Conservation (phyloP, 805 yeast species). For the Saccharomycopsis oosterbeekiorum region DNA sequence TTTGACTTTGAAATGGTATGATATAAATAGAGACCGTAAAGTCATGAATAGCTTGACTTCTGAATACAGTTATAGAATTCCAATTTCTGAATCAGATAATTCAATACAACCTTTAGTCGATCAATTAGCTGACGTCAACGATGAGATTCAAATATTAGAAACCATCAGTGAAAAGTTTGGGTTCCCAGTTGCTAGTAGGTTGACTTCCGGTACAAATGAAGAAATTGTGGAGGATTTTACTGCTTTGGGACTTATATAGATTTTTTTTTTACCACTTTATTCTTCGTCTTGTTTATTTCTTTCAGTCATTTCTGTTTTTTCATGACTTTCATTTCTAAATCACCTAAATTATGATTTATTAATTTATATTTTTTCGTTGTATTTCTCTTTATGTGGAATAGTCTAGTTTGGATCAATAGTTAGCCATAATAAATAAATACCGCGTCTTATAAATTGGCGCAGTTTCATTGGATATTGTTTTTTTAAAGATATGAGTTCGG, state of each 20-base stretch:
- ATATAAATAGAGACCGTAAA: conserved; percentile 79
- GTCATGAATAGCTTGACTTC: conserved; percentile 58
- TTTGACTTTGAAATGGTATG: conserved; percentile 85
- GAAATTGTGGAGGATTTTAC: conserved; percentile 67
- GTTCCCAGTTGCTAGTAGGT: conserved; percentile 72
- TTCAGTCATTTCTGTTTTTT: neutral
- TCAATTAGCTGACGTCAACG: conserved; percentile 55
- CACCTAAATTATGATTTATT: neutral
- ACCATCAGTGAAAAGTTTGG: conserved; percentile 62
- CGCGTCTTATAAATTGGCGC: neutral
- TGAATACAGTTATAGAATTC: conserved; percentile 33
- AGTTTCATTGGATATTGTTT: neutral
- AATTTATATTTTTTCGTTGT: neutral
- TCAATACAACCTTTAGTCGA: conserved; percentile 42
- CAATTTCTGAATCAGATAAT: conserved; percentile 21
- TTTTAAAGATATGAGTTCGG: neutral
- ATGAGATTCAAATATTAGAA: conserved; percentile 59
- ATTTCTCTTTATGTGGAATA: neutral
- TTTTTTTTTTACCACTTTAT: neutral
- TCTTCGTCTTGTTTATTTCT: neutral
- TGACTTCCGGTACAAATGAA: conserved; percentile 54
- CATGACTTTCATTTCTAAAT: neutral
- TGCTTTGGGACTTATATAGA: conserved; percentile 33
- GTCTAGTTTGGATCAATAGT: neutral
- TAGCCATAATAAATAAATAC: neutral